Conservation (phyloP, 306 rosid species). For the Begonia peltatifolia region DNA sequence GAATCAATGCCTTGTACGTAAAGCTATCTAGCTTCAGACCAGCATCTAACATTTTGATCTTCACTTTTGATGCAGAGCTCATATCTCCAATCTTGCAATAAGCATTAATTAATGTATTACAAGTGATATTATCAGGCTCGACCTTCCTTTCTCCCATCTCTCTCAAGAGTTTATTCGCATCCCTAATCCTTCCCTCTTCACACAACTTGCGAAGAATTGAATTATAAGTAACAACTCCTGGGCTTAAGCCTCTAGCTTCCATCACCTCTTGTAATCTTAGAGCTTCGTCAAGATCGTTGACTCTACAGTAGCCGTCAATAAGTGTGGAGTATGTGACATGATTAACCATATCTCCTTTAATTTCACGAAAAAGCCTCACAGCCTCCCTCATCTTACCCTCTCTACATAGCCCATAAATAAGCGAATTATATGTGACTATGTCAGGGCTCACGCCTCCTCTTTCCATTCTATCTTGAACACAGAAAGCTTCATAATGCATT, state of each 20-base stretch:
- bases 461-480: slow-evolving; percentile 64
- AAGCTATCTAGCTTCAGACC: slow-evolving; percentile 59
- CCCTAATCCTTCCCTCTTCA: slow-evolving; percentile 68
- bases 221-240: slow-evolving; percentile 71
- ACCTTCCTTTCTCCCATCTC: slow-evolving; percentile 72
- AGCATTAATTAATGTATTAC: slow-evolving; percentile 82
- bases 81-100: slow-evolving; percentile 73
- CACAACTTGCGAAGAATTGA: slow-evolving; percentile 66
- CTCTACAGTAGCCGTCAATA: slow-evolving; percentile 69
- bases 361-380: slow-evolving; percentile 50
- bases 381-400: slow-evolving; percentile 91
- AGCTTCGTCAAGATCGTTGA: slow-evolving; percentile 59
- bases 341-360: slow-evolving; percentile 45
- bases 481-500: slow-evolving; percentile 75
- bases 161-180: slow-evolving; percentile 59
- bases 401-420: slow-evolving; percentile 60
- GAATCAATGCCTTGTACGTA: slow-evolving; percentile 70
- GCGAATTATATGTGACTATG: slow-evolving; percentile 65
- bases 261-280: slow-evolving; percentile 41
- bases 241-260: slow-evolving; percentile 59
- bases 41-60: slow-evolving; percentile 60
- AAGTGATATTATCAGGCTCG: slow-evolving; percentile 69
- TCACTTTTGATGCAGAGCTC: slow-evolving; percentile 63
- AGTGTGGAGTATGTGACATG: slow-evolving; percentile 69
- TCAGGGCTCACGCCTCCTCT: slow-evolving; percentile 61